phyloP scores from a whole-genome alignment of 208 protist species.

The Ichthyophonus hoferi region DNA sequence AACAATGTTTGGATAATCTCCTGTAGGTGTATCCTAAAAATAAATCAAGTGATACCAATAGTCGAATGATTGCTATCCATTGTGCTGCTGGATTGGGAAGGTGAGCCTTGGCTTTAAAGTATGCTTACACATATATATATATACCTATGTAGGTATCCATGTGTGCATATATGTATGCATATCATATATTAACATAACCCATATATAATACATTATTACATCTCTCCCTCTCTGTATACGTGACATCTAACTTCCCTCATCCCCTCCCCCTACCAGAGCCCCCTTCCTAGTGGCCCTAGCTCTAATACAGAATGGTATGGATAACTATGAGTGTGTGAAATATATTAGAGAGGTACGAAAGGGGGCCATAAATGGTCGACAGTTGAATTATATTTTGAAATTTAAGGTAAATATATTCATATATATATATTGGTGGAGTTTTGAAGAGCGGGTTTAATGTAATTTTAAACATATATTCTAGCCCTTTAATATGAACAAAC shows the following conservation, averaged over 20 bases:
- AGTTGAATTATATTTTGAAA: background rate
- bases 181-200: too few relatives aligned
- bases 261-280: background rate
- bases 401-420: too few relatives aligned
- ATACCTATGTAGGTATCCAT: too few relatives aligned
- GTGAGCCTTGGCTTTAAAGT: too few relatives aligned
- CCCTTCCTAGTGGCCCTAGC: background rate
- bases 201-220: background rate
- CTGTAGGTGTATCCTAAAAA: background rate
- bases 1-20: too few relatives aligned
- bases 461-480: too few relatives aligned
- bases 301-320: background rate
- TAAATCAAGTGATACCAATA: background rate
- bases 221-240: background rate
- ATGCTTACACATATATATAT: too few relatives aligned
- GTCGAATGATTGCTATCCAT: background rate
- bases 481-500: too few relatives aligned
- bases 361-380: constrained; percentile 1
- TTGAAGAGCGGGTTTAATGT: too few relatives aligned
- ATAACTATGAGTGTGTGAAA: constrained; percentile 5
- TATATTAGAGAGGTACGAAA: background rate
- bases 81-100: background rate
- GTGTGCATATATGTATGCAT: too few relatives aligned
- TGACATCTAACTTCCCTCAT: background rate
- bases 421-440: too few relatives aligned